Evolutionary conservation across 495 filamentous ascomycete genomes (phyloP).

Genomic region (Aspergillus cavernicola): DNA sequence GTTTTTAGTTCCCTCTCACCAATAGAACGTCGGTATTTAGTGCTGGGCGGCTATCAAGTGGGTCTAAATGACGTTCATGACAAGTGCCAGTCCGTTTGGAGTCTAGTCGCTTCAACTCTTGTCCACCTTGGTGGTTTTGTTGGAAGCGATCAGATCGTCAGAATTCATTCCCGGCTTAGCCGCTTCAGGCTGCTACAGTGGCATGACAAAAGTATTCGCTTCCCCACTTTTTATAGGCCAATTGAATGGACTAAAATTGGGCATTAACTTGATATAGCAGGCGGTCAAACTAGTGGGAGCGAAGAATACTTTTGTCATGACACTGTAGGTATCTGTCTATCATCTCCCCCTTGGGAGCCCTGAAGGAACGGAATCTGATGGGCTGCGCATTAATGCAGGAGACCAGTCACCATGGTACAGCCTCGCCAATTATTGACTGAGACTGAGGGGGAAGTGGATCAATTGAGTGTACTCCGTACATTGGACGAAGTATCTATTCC

Average conservation of each 20-base stretch:
- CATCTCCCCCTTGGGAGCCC: not conserved
- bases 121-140: constrained; percentile 8
- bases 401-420: constrained; percentile 9
- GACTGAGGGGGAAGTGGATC: constrained; percentile 13
- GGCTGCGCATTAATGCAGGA: constrained; percentile 4
- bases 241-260: no score
- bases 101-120: not conserved
- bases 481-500: no score
- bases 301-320: no score
- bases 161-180: constrained; percentile 9
- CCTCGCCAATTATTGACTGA: constrained; percentile 1
- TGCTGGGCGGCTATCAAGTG: constrained; percentile 18
- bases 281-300: no score
- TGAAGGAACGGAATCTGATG: constrained; percentile 4
- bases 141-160: constrained; percentile 5
- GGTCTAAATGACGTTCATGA: constrained; percentile 17
- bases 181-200: constrained; percentile 16
- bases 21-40: constrained; percentile 8
- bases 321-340: not conserved
- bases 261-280: no score
- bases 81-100: constrained; percentile 11
- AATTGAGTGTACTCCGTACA: not conserved
- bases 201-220: no score
- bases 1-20: constrained; percentile 11
- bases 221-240: no score